Base-by-base conservation (phyloP, 768 basidiomycete species). In the Baorangia bicolor region DNA sequence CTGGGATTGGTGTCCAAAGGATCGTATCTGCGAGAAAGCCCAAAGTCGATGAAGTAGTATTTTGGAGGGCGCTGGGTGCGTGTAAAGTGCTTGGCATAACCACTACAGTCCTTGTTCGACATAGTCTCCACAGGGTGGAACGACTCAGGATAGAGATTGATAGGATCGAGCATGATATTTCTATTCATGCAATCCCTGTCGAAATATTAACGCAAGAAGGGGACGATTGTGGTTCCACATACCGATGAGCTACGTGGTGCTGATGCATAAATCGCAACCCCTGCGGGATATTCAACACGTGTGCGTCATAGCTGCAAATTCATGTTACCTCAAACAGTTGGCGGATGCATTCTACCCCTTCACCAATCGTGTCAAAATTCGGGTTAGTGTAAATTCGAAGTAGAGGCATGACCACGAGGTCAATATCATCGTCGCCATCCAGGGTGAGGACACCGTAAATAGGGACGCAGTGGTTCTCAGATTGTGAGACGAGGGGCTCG, bases 1-100 rank as follows among this genome's bases (percentile, higher is more conserved):
- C 55, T 57, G 0, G 75, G 73, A 0, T 62, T 44, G 1, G 61
- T 53, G 6, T 72, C 61, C 0, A 63, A 45, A 0, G 73, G 69
- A 2, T 55, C 61, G 41, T 71, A 77, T 2, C 46, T 58, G 0
- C 65, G 62, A 16, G 76, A 75, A 1, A 76, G 35, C 1, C 73
- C 74, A 16, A 76, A 75, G 39, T 75, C 75, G 28, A 75, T 73
- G 40, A 74, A 50, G 37, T 64, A 73, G 49, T 76, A 76, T 43
- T 67, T 71, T 0, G 60, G 58, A 0, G 73, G 71, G 1, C 56
- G 55, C 12, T 56, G 45, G 5, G 74, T 75, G 18, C 75, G 73
- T 0, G 67, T 71, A 27, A 48, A 66, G 38, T 66, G 58, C 25
- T 64, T 68, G 0, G 67, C 70, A 4, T 7, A 1, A 2, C 65